Evolutionary conservation across 2,329 filamentous ascomycete species (phyloP), one percentile per base, ranked within the genome.

Genomic region (Fusarium pininemorale): DNA sequence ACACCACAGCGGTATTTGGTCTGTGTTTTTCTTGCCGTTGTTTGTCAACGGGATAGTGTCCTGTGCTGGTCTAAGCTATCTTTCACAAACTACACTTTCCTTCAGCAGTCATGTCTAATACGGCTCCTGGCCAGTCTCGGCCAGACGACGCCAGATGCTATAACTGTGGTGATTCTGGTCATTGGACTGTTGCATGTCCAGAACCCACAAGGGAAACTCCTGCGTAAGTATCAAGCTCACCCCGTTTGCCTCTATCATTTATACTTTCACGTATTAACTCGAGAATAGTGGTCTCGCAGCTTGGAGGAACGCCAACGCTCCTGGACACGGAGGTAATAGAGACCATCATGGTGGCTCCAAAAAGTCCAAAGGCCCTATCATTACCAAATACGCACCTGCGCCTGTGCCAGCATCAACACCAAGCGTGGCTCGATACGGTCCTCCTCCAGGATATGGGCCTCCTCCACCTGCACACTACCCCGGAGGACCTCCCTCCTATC

Each of bases 181-280:
- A 90, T 76, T 89, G 87, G 82, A 82, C 86, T 18, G 80, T 88
- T 59, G 86, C 86, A 56, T 90, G 88, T 76, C 87, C 87, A 13
- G 85, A 88, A 67, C 84, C 85, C 28, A 86, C 85, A 30, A 81
- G 86, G 69, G 79, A 81, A 72, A 83, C 84, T 51, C 86, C 86
- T 72, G 85, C 84, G 88, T 89, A 84, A 86, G 87, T 85, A 24
- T 14, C 47, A 39, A 32, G 15, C 39, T 30, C 28, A 24, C 22
- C 24, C 20, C 56, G 37, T 56, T 57, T 51, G 47, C 24, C 39
- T 60, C 24, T 24, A 26, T 45, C 35, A 38, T 28, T 32, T 35
- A 28, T 30, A 38, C 56, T 55, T 47, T 53, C 54, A 48, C 60
- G 67, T 68, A 66, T 69, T 70, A 35, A 73, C 56, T 59, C 37